Evolutionary conservation across 2,329 filamentous ascomycete species (phyloP).

Genomic region (Parastagonospora nodorum): DNA sequence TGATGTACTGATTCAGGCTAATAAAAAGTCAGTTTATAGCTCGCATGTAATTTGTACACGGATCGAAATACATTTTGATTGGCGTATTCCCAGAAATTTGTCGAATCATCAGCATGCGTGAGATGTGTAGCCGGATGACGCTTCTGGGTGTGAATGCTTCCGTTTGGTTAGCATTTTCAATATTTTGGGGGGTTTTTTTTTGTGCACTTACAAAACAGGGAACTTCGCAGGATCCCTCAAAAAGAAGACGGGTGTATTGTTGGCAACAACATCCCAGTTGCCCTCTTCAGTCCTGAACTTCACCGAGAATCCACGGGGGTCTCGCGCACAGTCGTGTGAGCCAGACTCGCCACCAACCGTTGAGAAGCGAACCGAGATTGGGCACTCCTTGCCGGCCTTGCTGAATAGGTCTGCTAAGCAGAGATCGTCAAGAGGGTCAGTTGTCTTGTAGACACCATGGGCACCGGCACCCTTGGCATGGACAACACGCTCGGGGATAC

Average conservation of each 20-base stretch:
- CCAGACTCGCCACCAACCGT: conserved; percentile 77
- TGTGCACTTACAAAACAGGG: conserved; percentile 9
- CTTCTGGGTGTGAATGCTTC: conserved; percentile 77
- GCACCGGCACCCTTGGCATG: conserved; percentile 57
- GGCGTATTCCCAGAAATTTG: conserved; percentile 71
- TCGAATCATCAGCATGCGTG: conserved; percentile 66
- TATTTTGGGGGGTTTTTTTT: too few species aligned
- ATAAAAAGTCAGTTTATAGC: too few species aligned
- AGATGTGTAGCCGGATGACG: conserved; percentile 72
- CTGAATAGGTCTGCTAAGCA: conserved; percentile 53
- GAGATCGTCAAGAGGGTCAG: conserved; percentile 53
- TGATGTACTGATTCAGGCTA: conserved; percentile 61
- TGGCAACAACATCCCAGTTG: conserved; percentile 75
- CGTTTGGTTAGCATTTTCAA: conserved; percentile 12
- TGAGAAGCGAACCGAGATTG: conserved; percentile 71
- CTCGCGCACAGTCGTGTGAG: conserved; percentile 72
- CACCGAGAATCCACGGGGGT: conserved; percentile 73
- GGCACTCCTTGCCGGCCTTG: conserved; percentile 70
- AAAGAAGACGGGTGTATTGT: conserved; percentile 79
- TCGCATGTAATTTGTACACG: too few species aligned
- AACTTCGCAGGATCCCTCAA: conserved; percentile 73
- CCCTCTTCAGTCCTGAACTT: conserved; percentile 76
- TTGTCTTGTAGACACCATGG: conserved; percentile 55
- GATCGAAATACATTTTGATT: too few species aligned
- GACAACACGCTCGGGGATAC: conserved; percentile 57